Evolutionary conservation across 2,329 filamentous ascomycete species (phyloP).

Genomic region (Aspergillus sp.): DNA sequence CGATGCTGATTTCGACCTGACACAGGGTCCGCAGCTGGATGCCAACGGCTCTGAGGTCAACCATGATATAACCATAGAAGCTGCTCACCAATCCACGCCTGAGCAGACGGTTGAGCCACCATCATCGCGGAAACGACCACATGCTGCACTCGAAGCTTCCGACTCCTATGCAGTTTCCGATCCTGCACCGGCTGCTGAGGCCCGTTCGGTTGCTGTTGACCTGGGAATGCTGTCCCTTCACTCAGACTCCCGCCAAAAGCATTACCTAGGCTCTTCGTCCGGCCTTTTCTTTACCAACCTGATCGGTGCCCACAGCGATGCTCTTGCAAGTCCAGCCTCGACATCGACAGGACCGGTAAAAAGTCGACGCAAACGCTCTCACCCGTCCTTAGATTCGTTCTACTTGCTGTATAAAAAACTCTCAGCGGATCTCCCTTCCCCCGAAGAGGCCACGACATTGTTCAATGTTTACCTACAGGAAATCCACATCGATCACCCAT

Average conservation of each 20-base stretch:
- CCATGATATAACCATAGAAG: neutral
- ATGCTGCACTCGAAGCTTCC: conserved; percentile 17
- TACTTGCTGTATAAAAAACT: neutral
- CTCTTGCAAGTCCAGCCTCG: neutral
- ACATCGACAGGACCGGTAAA: neutral
- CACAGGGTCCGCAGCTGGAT: conserved; percentile 27
- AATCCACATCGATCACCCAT: conserved; percentile 32
- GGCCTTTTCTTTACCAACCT: conserved; percentile 36
- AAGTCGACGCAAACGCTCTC: neutral
- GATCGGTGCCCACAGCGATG: conserved; percentile 17
- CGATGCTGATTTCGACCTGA: conserved; percentile 31
- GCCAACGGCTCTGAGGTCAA: neutral
- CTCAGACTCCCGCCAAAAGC: conserved; percentile 38
- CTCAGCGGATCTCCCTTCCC: conserved; percentile 23
- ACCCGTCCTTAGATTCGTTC: neutral
- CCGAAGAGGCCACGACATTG: conserved; percentile 24
- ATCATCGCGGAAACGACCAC: conserved; percentile 12
- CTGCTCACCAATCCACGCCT: neutral
- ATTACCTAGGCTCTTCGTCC: conserved; percentile 41
- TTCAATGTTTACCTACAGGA: conserved; percentile 27
- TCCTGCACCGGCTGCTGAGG: conserved; percentile 18
- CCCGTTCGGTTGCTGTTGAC: conserved; percentile 34
- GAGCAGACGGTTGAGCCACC: neutral
- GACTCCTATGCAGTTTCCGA: conserved; percentile 13
- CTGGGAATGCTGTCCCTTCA: conserved; percentile 40